Conservation (phyloP, 345 rosid genomes). For the Euphorbia tirucalli region DNA sequence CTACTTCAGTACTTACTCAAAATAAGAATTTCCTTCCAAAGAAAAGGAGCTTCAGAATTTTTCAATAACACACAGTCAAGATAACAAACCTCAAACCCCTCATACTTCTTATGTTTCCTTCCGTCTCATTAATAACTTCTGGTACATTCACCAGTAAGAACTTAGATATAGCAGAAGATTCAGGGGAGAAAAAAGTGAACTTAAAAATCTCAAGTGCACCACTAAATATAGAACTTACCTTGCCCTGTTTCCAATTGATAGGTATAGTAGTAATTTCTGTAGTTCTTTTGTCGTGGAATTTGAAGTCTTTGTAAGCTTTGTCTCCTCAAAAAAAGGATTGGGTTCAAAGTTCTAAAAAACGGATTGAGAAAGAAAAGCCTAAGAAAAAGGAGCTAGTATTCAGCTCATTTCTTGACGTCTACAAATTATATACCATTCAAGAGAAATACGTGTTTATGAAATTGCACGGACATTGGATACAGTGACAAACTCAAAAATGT, state of each 20-base stretch:
- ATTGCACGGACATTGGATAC: background rate
- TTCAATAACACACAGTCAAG: background rate
- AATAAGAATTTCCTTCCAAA: too few species aligned
- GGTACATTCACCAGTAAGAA: too few species aligned
- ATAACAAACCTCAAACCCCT: conserved; percentile 65
- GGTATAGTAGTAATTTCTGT: conserved; percentile 65
- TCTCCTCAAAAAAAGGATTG: conserved; percentile 79
- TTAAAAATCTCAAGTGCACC: background rate
- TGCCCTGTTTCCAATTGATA: conserved; percentile 88
- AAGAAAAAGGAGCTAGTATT: background rate
- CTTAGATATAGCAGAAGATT: too few species aligned
- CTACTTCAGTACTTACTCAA: background rate
- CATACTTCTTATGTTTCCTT: too few species aligned
- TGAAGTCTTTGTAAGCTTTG: conserved; percentile 73
- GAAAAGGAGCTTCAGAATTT: too few species aligned
- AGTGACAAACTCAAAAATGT: conserved; percentile 62
- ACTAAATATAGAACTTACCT: conserved; percentile 37
- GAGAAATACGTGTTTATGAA: background rate
- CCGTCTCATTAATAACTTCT: too few species aligned
- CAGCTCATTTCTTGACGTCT: too few species aligned
- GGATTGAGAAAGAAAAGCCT: too few species aligned
- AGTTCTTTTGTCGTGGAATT: conserved; percentile 83
- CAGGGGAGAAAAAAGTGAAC: too few species aligned
- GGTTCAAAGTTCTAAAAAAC: conserved; percentile 61
- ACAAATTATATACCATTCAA: too few species aligned